Evolutionary conservation across 2,329 filamentous ascomycete genomes (phyloP).

Genomic region (Calonectria crousiana): DNA sequence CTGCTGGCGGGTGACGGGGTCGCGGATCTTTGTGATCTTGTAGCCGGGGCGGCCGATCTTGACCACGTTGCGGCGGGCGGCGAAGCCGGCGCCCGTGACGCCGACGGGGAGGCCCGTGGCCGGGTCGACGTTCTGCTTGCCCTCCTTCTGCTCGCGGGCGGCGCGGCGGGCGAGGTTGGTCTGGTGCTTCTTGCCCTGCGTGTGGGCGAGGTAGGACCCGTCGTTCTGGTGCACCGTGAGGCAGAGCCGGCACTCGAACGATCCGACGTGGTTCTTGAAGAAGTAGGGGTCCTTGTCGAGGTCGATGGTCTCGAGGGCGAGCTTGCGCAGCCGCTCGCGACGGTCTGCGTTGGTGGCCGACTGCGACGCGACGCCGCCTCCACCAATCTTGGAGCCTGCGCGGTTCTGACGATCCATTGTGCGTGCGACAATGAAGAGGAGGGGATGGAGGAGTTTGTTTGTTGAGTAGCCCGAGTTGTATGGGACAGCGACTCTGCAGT

Average conservation of each 20-base stretch:
- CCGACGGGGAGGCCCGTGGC: slow-evolving; percentile 79
- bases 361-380: slow-evolving; percentile 94
- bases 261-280: slow-evolving; percentile 99
- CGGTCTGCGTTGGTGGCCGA: slow-evolving; percentile 96
- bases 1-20: slow-evolving; percentile 88
- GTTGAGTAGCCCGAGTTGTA: not conserved
- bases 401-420: slow-evolving; percentile 88
- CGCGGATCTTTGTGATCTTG: slow-evolving; percentile 96
- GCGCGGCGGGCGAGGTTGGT: slow-evolving; percentile 96
- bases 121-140: slow-evolving; percentile 76
- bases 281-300: slow-evolving; percentile 99
- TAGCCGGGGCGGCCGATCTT: slow-evolving; percentile 98
- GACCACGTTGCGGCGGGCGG: slow-evolving; percentile 80
- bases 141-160: slow-evolving; percentile 94
- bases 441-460: not conserved
- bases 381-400: slow-evolving; percentile 96
- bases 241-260: slow-evolving; percentile 97
- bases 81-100: slow-evolving; percentile 76
- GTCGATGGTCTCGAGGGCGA: slow-evolving; percentile 98
- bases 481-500: not conserved
- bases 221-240: slow-evolving; percentile 99
- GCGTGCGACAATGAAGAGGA: not conserved
- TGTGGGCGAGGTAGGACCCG: slow-evolving; percentile 98
- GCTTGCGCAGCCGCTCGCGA: slow-evolving; percentile 95
- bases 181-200: slow-evolving; percentile 98